Base-by-base conservation (phyloP, 1,139 yeast species). In the Groenewaldozyma auringiensis region DNA sequence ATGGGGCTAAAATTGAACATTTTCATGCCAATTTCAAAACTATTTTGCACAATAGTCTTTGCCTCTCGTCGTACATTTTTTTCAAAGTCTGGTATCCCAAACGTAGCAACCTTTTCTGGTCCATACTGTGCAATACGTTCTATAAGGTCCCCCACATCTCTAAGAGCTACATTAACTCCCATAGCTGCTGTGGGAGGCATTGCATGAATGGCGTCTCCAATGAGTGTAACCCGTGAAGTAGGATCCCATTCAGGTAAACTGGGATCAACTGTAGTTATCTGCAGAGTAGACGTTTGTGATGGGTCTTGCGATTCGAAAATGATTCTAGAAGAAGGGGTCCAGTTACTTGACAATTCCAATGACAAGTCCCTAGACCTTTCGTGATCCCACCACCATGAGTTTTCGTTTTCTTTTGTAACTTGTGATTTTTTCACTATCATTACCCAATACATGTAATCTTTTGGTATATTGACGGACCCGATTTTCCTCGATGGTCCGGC, bases 221-320 rank as follows among this genome's bases (percentile, higher is more conserved):
- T 13, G 18, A 42, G 21, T 6, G 45, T 27, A 27, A 42, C 16
- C 18, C 41, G 16, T 9, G 38, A n/a, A 18, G 40, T 20, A n/a
- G 45, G 34, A 9, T 42, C 45, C 45, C 45, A 42, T 14, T 20
- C 33, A 16, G 44, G 44, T 8, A 41, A 14, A 3, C n/a, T 33
- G 4, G 27, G 44, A 22, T 37, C 40, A 21, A 41, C 44, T 11
- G 44, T 34, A 14, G 25, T 14, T 29, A 41, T 33, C 8, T 16
- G 27, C 34, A 41, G 14, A 3, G 31, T 18, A n/a, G 44, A 32
- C 18, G 44, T 35, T n/a, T 41, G 44, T 14, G 33, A n/a, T 3
- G 21, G 17, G 20, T 35, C 44, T 20, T 41, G 44, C 3, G 14
- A 16, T 21, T 41, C 40, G 20, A 41, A 34, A 18, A 41, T 16